These are phyloP conservation scores for Diospyros lotus DNA, from an alignment of 148 eudicot genomes.

Conservation along the genomic window DNA sequence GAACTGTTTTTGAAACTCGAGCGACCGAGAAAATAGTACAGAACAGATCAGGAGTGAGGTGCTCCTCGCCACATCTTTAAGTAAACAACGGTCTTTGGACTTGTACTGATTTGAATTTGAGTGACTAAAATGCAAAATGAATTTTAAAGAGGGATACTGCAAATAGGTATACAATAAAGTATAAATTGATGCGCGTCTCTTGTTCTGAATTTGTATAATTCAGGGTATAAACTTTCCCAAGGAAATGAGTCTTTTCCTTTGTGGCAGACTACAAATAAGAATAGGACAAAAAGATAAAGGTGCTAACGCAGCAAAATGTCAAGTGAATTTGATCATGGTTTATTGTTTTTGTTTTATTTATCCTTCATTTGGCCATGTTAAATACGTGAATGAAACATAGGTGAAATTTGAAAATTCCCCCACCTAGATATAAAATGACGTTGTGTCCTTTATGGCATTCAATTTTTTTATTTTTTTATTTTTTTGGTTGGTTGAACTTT, in stretches of 20 bases:
- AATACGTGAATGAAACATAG: too few species aligned
- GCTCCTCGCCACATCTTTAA: background rate
- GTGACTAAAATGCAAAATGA: background rate
- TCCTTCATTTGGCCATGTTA: too few species aligned
- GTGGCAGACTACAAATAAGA: background rate
- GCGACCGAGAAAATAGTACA: background rate
- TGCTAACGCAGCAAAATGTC: background rate
- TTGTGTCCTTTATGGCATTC: background rate
- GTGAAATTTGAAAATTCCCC: too few species aligned
- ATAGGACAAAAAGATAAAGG: background rate
- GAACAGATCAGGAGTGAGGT: background rate
- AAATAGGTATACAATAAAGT: background rate
- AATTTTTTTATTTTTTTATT: background rate
- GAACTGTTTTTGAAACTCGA: slow-evolving; percentile 8
- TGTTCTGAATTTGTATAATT: background rate
- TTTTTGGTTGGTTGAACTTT: background rate
- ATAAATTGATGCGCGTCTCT: background rate
- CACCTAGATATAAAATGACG: too few species aligned
- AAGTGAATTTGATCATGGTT: background rate
- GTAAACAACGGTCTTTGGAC: background rate
- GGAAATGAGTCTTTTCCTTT: background rate
- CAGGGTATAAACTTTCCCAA: background rate
- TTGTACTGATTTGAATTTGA: background rate
- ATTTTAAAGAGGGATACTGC: background rate
- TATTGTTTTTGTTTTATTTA: background rate